Evolutionary conservation across 73 alveolate species (phyloP).

Genomic region (Paramecium sexaurelia): DNA sequence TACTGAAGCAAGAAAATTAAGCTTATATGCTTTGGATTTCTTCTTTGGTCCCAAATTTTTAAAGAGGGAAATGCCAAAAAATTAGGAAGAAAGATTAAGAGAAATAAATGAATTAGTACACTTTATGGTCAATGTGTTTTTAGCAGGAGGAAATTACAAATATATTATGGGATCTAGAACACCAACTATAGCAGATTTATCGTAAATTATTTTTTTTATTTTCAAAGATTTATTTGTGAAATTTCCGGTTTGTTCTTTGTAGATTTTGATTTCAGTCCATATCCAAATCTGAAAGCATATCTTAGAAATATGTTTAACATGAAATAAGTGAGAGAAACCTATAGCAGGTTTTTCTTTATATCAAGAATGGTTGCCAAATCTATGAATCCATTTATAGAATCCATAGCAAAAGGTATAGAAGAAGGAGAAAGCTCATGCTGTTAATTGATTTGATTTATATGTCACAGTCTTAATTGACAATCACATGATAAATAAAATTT

Average conservation of each 20-base stretch:
- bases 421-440: neutral
- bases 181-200: slow-evolving; percentile 38
- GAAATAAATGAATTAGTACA: neutral
- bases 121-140: neutral
- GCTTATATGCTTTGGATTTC: neutral
- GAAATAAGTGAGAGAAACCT: neutral
- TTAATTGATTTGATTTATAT: no score
- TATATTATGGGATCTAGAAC: neutral
- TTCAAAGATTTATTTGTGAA: neutral
- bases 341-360: neutral
- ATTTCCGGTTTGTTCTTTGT: neutral
- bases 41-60: neutral
- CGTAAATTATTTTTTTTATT: neutral
- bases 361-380: neutral
- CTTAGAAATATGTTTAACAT: neutral
- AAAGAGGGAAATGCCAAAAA: neutral
- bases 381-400: slow-evolving; percentile 6
- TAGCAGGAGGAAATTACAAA: slow-evolving; percentile 26
- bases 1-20: neutral
- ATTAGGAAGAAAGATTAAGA: neutral
- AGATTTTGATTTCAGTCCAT: slow-evolving; percentile 6
- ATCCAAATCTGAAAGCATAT: neutral
- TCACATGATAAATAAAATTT: neutral
- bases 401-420: neutral
- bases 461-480: no score